A percentile compares a stretch with the other conserved stretches of the same genome.
These are phyloP conservation scores for Chaetomium sp. DNA, from an alignment of 2,329 filamentous ascomycete genomes.

Conservation along the genomic window DNA sequence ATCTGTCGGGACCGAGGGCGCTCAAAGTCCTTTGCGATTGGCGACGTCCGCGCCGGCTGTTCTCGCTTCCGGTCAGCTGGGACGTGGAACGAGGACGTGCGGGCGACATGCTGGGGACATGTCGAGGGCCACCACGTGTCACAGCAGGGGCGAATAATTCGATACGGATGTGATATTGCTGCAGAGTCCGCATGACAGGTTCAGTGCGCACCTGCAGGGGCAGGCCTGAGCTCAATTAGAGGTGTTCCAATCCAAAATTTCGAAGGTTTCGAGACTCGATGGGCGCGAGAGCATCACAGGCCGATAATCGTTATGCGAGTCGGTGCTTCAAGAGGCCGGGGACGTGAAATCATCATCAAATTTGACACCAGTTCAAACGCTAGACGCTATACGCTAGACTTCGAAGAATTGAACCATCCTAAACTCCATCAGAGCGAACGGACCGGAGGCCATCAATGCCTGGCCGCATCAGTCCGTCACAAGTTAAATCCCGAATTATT, in stretches of 20 bases:
- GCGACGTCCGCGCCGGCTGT: not conserved
- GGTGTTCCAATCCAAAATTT: not conserved
- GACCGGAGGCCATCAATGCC: too few relatives aligned
- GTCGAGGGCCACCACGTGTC: not conserved
- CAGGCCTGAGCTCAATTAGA: not conserved
- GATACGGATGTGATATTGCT: not conserved
- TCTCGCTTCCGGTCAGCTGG: constrained; percentile 9
- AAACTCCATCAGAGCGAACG: not conserved
- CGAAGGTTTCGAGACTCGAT: not conserved
- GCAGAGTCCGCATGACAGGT: not conserved
- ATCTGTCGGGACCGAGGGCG: constrained; percentile 5
- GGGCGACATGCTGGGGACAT: not conserved
- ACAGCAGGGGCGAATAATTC: not conserved
- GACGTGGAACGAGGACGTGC: not conserved
- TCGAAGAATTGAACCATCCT: not conserved
- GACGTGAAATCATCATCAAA: not conserved
- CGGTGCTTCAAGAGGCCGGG: not conserved
- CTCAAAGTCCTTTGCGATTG: not conserved
- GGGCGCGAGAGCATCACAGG: not conserved
- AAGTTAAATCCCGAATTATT: not conserved
- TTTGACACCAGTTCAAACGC: not conserved
- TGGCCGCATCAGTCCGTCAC: not conserved
- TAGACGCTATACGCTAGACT: not conserved
- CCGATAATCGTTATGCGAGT: not conserved
- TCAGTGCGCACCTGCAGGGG: not conserved